Evolutionary conservation across 2,329 filamentous ascomycete genomes (phyloP).

Genomic region (Cryphonectria nitschkei): DNA sequence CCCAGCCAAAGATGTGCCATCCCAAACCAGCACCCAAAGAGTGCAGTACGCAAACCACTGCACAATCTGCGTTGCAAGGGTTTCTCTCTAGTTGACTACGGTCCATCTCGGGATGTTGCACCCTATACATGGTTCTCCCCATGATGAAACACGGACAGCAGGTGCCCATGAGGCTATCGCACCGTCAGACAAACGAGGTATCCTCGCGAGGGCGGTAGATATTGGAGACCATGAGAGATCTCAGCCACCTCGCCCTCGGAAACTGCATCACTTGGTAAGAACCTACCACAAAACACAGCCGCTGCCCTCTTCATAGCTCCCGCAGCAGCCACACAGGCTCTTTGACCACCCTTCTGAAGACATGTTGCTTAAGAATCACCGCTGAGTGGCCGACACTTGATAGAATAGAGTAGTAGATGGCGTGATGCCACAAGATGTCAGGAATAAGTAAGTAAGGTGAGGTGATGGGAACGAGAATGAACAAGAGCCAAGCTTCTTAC

Average conservation of each 20-base stretch:
- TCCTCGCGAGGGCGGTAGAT: no score
- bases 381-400: not conserved
- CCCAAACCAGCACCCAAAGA: slow-evolving; percentile 16
- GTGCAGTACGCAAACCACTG: slow-evolving; percentile 18
- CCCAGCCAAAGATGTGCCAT: slow-evolving; percentile 15
- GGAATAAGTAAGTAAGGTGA: not conserved
- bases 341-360: slow-evolving; percentile 11
- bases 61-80: slow-evolving; percentile 24
- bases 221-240: not conserved
- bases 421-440: not conserved
- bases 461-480: not conserved
- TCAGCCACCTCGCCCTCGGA: not conserved
- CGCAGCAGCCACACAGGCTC: slow-evolving; percentile 15
- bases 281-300: slow-evolving; percentile 17
- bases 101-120: slow-evolving; percentile 18
- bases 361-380: not conserved
- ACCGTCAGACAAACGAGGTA: not conserved
- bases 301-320: slow-evolving; percentile 13
- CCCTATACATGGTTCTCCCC: slow-evolving; percentile 21
- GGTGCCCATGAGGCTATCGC: slow-evolving; percentile 14
- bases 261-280: not conserved
- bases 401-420: not conserved
- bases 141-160: slow-evolving; percentile 24
- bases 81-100: slow-evolving; percentile 16
- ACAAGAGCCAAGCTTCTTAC: slow-evolving; percentile 1